Evolutionary conservation across 2,329 filamentous ascomycete genomes (phyloP).

Genomic region (Scedosporium boydii): DNA sequence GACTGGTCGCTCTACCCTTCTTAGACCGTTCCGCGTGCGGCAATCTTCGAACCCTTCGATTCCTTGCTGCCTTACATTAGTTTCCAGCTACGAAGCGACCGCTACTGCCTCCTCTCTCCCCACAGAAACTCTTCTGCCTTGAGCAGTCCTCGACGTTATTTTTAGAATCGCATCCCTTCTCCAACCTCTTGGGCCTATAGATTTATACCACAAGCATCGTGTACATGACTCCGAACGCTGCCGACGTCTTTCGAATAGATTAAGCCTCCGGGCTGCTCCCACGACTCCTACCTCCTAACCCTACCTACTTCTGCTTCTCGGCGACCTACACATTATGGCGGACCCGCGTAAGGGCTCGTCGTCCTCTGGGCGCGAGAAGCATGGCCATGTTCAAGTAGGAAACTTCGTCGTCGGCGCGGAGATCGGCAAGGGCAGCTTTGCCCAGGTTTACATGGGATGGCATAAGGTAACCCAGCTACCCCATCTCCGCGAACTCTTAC

Average conservation of each 20-base stretch:
- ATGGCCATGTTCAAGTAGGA: slow-evolving; percentile 37
- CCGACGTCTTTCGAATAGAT: slow-evolving; percentile 24
- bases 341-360: slow-evolving; percentile 8
- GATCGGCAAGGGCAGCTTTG: slow-evolving; percentile 96
- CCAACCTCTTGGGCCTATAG: background rate
- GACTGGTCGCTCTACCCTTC: background rate
- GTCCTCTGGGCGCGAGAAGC: slow-evolving; percentile 4
- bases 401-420: slow-evolving; percentile 77
- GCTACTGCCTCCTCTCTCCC: background rate
- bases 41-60: background rate
- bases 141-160: background rate
- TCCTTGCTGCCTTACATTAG: slow-evolving; percentile 1
- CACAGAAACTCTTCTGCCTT: background rate
- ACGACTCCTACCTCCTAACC: background rate
- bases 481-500: background rate
- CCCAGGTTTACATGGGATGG: slow-evolving; percentile 81
- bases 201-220: slow-evolving; percentile 13
- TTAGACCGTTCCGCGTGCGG: background rate
- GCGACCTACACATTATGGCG: slow-evolving; percentile 5
- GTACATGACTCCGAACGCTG: slow-evolving; percentile 29
- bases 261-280: slow-evolving; percentile 25
- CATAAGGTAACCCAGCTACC: slow-evolving; percentile 53
- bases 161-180: background rate
- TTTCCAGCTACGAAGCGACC: background rate
- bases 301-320: background rate